phyloP scores from a whole-genome alignment of 208 protist genomes.

The Crithidia sp. region DNA sequence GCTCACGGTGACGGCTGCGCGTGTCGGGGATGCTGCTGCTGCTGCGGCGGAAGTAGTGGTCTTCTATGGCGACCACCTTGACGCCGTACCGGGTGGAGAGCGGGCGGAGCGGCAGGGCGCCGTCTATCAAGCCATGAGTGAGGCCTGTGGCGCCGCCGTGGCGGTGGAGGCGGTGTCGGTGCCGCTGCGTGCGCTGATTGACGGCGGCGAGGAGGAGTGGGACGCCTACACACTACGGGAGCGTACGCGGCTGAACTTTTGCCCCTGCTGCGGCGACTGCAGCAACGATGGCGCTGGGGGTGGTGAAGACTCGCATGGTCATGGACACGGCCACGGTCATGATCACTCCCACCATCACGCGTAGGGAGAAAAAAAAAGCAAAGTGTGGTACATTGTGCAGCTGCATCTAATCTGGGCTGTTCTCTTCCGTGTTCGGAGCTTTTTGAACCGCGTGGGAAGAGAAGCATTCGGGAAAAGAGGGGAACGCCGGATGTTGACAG shows the following conservation, averaged over 20 bases:
- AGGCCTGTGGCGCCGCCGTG: constrained; percentile 13
- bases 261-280: constrained; percentile 77
- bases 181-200: constrained; percentile 59
- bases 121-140: constrained; percentile 8
- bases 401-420: too few relatives aligned
- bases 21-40: constrained; percentile 7
- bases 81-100: not conserved
- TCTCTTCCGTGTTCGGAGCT: too few relatives aligned
- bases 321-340: constrained; percentile 31
- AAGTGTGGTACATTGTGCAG: too few relatives aligned
- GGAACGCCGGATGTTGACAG: too few relatives aligned
- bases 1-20: not conserved
- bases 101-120: not conserved
- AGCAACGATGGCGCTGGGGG: constrained; percentile 8
- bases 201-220: constrained; percentile 73
- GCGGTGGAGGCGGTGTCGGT: constrained; percentile 38
- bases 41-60: constrained; percentile 30
- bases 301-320: constrained; percentile 20
- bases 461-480: too few relatives aligned
- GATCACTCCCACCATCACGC: not conserved
- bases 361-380: not conserved
- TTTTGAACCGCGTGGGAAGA: too few relatives aligned
- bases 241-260: constrained; percentile 74
- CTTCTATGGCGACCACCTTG: constrained; percentile 50
- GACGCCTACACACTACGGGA: constrained; percentile 71